These are phyloP conservation scores for Penicillium sp. DNA, from an alignment of 2,329 filamentous ascomycete genomes.

Conservation along the genomic window DNA sequence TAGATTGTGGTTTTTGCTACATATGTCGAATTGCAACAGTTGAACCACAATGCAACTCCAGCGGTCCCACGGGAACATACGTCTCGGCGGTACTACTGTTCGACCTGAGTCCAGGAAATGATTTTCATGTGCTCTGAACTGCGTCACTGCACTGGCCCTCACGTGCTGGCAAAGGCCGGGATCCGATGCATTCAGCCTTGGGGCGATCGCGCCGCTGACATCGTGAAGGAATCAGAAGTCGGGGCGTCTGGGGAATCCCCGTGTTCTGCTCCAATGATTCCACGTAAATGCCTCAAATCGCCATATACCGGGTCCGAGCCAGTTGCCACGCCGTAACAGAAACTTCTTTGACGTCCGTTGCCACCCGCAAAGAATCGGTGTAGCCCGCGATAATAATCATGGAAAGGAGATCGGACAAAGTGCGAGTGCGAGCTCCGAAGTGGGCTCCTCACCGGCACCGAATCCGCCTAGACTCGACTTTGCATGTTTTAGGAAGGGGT, in stretches of 20 bases:
- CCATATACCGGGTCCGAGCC: not conserved
- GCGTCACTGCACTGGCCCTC: not conserved
- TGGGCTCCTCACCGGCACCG: not conserved
- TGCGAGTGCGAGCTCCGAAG: not conserved
- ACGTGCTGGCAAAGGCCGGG: not conserved
- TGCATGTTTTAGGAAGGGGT: slow-evolving; percentile 9
- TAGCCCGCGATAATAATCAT: not conserved
- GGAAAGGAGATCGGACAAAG: not conserved
- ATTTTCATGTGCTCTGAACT: not conserved
- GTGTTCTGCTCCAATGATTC: not conserved
- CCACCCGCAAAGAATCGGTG: not conserved
- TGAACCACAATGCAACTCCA: not conserved
- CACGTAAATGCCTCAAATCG: slow-evolving; percentile 4
- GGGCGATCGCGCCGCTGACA: slow-evolving; percentile 23
- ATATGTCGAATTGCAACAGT: not conserved
- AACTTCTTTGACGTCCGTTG: not conserved
- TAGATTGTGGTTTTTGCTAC: slow-evolving; percentile 1
- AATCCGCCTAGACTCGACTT: not conserved
- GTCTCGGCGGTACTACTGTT: not conserved
- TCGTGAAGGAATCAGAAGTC: slow-evolving; percentile 2
- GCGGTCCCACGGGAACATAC: not conserved
- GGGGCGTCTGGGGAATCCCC: slow-evolving; percentile 2
- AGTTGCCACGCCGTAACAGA: not conserved
- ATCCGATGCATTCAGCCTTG: slow-evolving; percentile 9
- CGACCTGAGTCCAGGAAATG: not conserved